Base-by-base conservation (phyloP, 2,329 filamentous ascomycete genomes). In the Neopestalotiopsis sp. region DNA sequence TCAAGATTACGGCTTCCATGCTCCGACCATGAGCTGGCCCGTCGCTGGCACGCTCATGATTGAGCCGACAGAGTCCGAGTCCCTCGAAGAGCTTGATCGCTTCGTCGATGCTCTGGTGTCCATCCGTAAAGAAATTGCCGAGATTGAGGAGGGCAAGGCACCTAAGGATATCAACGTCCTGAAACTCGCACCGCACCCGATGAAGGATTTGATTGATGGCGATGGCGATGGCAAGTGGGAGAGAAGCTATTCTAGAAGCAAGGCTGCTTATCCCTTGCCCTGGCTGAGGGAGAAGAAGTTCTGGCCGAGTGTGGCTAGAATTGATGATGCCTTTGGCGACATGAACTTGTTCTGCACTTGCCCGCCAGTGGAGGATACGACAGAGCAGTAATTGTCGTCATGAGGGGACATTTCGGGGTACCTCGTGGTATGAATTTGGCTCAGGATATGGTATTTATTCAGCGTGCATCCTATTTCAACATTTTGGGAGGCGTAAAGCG, bases 31-130 rank as follows among this genome's bases (percentile, higher is more conserved):
- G 95, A 94, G 91, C 79, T 98, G 94, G 93, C 95, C 95, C 1
- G 94, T 98, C 2, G 89, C 94, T 66, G 97, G 97, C 82, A 98
- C 95, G 0, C 89, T 98, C 59, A 98, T 98, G 95, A 97, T 98
- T 73, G 95, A 98, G 84, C 95, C 95, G 2, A 98, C 95, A 0
- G 95, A 98, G 83, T 95, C 92, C 14, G 95, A 98, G 85, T 93
- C 89, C 81, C 95, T 96, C 80, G 92, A 92, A 71, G 95, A 98
- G 85, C 89, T 98, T 2, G 95, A 98, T 81, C 91, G 95, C 28
- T 98, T 98, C 85, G 93, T 94, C 71, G 92, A 98, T 72, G 94
- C 95, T 0, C 85, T 98, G 57, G 93, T 98, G 75, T 89, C 89
- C 68, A 98, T 98, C 78, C 89, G 95, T 20, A 81, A 88, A 69